Evolutionary conservation across 2,329 filamentous ascomycete genomes (phyloP), one percentile per base, ranked within the genome.

Genomic region (Penicillium capsulatum): DNA sequence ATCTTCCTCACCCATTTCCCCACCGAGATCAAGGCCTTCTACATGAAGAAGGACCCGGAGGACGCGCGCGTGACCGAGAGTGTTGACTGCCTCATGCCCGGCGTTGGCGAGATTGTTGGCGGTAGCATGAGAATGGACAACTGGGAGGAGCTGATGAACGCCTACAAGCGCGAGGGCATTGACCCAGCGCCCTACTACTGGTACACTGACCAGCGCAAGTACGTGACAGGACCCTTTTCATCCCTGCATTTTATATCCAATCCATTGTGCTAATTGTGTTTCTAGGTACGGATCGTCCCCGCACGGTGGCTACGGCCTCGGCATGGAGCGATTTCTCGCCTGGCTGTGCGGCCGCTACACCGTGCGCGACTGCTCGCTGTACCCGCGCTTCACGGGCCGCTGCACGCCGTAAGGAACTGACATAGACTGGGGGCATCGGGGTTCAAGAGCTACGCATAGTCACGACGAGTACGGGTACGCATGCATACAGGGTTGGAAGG

Each of bases 1-100:
- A 95, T 98, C 67, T 87, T 97, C 74, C 77, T 97, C 29, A 97
- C 91, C 2, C 91, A 97, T 70, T 98, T 98, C 80, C 92, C 92
- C 14, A 83, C 83, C 44, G 88, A 91, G 71, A 95, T 98, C 76
- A 98, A 98, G 76, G 86, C 92, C 1, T 98, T 98, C 68, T 98
- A 98, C 77, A 98, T 98, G 92, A 84, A 90, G 70, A 90, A 84
- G 69, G 92, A 91, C 56, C 73, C 76, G 30, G 69, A 77, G 19
- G 92, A 98, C 61, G 71, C 69, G 19, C 79, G 90, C 17, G 88
- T 96, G 17, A 98, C 92, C 0, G 91, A 98, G 75, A 88, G 81
- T 47, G 91, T 97, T 10, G 92, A 98, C 51, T 77, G 79, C 44
- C 63, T 84, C 47, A 84, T 98, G 89, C 92, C 92, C 8, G 88